Conservation (phyloP, 768 basidiomycete genomes). For the Boletus pseudopeckii region DNA sequence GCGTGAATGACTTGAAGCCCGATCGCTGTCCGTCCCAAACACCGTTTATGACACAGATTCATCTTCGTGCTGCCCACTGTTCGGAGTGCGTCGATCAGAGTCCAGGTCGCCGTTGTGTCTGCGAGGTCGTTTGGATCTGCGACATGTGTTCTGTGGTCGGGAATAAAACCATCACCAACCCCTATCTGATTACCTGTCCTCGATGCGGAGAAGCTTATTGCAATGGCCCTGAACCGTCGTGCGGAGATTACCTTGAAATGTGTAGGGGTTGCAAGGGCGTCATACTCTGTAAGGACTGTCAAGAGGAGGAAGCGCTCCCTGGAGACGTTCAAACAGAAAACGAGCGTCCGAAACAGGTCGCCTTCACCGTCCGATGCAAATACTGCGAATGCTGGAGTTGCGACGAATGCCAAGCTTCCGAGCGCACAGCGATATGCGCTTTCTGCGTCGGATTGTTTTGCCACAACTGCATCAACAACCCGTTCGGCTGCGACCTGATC, state of each 20-base stretch:
- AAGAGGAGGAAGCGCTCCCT: constrained; percentile 12
- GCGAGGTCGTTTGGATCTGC: constrained; percentile 2
- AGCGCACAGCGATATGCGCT: background rate
- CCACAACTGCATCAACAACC: background rate
- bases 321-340: background rate
- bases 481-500: background rate
- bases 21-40: constrained; percentile 10
- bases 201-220: constrained; percentile 13
- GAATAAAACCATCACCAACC: background rate
- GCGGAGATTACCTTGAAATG: background rate
- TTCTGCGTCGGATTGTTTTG: constrained; percentile 7
- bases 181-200: constrained; percentile 10
- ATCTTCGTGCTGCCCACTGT: background rate
- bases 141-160: background rate
- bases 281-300: constrained; percentile 4
- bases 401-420: background rate
- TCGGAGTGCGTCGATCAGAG: constrained; percentile 1
- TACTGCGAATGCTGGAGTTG: constrained; percentile 10
- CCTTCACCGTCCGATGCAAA: background rate
- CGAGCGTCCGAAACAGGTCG: background rate
- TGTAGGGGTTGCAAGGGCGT: constrained; percentile 11
- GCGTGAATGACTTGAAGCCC: accelerated
- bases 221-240: background rate
- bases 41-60: background rate
- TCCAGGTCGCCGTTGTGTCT: constrained; percentile 1